phyloP scores from a whole-genome alignment of 140 eudicot genomes.

The Erigeron philadelphicus region DNA sequence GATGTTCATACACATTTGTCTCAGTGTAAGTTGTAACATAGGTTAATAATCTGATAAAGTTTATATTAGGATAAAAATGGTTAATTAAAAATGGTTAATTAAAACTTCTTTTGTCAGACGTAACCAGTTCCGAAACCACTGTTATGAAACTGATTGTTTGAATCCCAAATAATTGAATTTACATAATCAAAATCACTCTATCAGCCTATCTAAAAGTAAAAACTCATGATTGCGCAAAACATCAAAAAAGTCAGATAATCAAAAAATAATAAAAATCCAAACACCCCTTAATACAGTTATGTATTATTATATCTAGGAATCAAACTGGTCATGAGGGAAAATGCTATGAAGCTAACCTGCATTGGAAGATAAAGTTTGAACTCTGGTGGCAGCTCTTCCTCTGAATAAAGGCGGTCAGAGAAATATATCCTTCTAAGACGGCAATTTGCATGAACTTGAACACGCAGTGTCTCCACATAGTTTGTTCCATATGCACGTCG shows the following conservation, averaged over 20 bases:
- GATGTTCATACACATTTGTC: background rate
- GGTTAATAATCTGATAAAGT: background rate
- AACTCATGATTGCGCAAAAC: too few species aligned
- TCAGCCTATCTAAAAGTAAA: too few species aligned
- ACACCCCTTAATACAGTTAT: background rate
- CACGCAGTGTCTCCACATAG: slow-evolving; percentile 84
- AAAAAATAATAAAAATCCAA: background rate
- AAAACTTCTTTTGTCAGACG: background rate
- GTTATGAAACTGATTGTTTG: too few species aligned
- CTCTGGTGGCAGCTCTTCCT: slow-evolving; percentile 98
- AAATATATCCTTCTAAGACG: slow-evolving; percentile 88
- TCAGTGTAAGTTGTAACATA: background rate
- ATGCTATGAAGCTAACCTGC: slow-evolving; percentile 51
- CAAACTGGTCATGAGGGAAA: background rate
- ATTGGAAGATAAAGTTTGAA: slow-evolving; percentile 92
- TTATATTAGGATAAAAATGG: background rate
- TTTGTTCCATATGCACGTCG: slow-evolving; percentile 97
- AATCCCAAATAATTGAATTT: too few species aligned
- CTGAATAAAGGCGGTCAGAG: slow-evolving; percentile 95
- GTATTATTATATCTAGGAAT: background rate
- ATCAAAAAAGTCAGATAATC: background rate
- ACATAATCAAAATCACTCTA: too few species aligned
- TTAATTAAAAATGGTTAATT: background rate
- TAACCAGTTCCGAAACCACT: background rate
- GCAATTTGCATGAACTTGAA: slow-evolving; percentile 95